Evolutionary conservation across 768 basidiomycete species (phyloP).

Genomic region (Hysterangium stoloniferum): DNA sequence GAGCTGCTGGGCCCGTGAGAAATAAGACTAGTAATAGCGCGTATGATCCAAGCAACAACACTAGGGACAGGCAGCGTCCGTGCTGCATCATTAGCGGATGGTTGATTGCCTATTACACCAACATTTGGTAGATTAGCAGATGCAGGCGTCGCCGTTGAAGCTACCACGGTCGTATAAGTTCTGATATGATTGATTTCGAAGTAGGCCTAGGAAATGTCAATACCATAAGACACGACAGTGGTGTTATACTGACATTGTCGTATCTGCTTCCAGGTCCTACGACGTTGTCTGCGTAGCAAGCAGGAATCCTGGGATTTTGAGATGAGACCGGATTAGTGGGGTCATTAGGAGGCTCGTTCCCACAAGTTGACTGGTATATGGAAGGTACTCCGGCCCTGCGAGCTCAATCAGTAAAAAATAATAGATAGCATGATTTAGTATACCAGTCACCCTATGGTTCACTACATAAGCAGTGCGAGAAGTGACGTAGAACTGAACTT

Average conservation of each 20-base stretch:
- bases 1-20: no score
- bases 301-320: not conserved
- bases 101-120: not conserved
- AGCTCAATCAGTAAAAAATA: no score
- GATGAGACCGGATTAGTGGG: not conserved
- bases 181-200: conserved; percentile 64
- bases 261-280: conserved; percentile 43
- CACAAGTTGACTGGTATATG: not conserved
- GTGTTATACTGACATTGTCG: conserved; percentile 29
- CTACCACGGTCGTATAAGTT: conserved; percentile 38
- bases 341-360: not conserved
- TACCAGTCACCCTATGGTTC: conserved; percentile 1
- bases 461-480: not conserved
- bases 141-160: conserved; percentile 16
- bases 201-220: conserved; percentile 31
- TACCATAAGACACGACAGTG: not conserved
- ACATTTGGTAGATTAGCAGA: not conserved
- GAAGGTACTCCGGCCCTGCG: not conserved
- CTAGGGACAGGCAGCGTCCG: no score
- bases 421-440: no score
- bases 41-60: no score
- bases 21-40: no score
- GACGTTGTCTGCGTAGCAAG: conserved; percentile 47
- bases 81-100: not conserved
- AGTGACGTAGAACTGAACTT: conserved; percentile 30